Evolutionary conservation across 2,329 filamentous ascomycete species (phyloP), one percentile per base, ranked within the genome.

Genomic region (Phialophora verrucosa): DNA sequence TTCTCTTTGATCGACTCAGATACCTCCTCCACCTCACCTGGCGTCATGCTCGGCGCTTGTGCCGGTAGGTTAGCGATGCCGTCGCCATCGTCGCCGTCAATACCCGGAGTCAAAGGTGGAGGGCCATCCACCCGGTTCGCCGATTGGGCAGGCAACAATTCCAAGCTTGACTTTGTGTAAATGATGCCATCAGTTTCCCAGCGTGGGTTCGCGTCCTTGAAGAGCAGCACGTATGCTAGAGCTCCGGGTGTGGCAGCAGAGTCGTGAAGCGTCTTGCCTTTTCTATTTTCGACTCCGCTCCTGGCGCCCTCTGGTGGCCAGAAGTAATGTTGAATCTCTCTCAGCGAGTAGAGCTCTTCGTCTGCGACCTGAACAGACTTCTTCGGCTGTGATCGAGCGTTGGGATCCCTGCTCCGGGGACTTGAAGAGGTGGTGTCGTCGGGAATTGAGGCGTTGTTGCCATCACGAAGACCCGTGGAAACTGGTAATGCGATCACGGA

Each of bases 141-240:
- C 14, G 59, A 10, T 10, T 63, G 59, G 23, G 54, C 25, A 2
- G 65, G 53, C 38, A 70, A 50, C 31, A 70, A 50, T 54, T 67
- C 44, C 55, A 67, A 47, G 57, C 65, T 65, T 29, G 66, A 63
- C 53, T 70, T 70, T 0, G 57, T 65, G 38, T 65, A 69, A 42
- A 70, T 63, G 62, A 69, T 66, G 3, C 53, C 14, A 53, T 66
- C 60, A 4, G 56, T 12, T 8, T 54, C 25, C 69, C 67, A 72
- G 10, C 64, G 62, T 20, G 70, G 70, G 59, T 71, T 60, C 4
- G 69, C 67, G 17, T 62, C 62, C 10, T 57, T 38, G 63, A 71
- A 69, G 17, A 72, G 58, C 38, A 71, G 23, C 14, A 74, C 38
- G 42, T 69, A 67, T 7, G 63, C 63, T 3, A 69, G 56, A 4